phyloP scores from a whole-genome alignment of 2,329 filamentous ascomycete species.

The Ceratocystis colombiana region DNA sequence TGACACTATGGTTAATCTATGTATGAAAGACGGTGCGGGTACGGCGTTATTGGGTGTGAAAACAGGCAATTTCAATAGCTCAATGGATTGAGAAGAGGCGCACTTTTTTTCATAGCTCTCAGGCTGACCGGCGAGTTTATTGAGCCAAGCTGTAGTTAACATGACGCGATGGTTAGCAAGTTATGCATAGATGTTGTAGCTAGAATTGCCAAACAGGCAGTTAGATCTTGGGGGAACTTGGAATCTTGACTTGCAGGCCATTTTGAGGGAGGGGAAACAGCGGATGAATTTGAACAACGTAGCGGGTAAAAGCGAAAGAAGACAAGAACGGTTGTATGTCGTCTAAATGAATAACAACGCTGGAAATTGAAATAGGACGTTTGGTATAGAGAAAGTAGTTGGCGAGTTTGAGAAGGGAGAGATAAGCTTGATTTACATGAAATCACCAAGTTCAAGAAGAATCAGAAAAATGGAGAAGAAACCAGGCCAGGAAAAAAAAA shows the following conservation, averaged over 20 bases:
- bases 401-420: conserved; percentile 1
- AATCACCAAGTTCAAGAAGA: conserved; percentile 3
- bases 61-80: neutral
- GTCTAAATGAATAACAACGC: neutral
- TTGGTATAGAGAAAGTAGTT: conserved; percentile 13
- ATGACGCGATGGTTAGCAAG: conserved; percentile 25
- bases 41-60: neutral
- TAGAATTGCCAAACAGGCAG: neutral
- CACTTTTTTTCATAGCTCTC: conserved; percentile 99
- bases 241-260: conserved; percentile 35
- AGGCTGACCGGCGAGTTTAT: conserved; percentile 90
- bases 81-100: conserved; percentile 29
- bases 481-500: conserved; percentile 7
- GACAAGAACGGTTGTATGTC: neutral
- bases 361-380: neutral
- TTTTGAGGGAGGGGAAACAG: conserved; percentile 28
- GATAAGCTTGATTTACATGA: neutral
- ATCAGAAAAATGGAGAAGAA: conserved; percentile 13
- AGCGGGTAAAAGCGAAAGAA: neutral
- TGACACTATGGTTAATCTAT: conserved; percentile 28
- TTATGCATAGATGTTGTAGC: neutral
- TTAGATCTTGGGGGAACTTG: neutral
- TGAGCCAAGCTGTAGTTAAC: conserved; percentile 44
- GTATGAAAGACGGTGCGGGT: neutral
- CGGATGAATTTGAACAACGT: conserved; percentile 1